Evolutionary conservation across 495 filamentous ascomycete species (phyloP).

Genomic region (Penicillium canariense): DNA sequence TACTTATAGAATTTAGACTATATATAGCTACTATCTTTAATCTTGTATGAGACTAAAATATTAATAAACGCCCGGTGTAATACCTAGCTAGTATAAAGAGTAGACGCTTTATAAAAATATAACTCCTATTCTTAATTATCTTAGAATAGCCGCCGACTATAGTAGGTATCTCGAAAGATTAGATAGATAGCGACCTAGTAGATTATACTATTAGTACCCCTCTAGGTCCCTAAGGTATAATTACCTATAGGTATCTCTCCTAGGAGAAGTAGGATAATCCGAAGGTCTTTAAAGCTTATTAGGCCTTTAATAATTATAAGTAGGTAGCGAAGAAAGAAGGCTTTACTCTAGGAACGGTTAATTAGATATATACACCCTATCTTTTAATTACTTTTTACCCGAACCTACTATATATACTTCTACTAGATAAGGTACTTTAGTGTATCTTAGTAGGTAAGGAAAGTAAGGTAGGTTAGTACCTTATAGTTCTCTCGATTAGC

Average conservation of each 20-base stretch:
- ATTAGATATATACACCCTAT: background rate
- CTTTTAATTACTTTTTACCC: background rate
- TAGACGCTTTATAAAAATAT: background rate
- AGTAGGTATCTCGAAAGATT: background rate
- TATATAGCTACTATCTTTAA: no score
- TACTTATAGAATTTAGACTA: background rate
- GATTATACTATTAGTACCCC: background rate
- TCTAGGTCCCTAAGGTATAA: no score
- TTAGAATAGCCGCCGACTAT: background rate
- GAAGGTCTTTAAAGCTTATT: background rate
- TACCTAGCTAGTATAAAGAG: background rate
- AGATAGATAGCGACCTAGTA: background rate
- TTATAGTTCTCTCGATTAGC: background rate
- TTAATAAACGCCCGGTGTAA: no score
- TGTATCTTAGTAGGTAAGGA: background rate
- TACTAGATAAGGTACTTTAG: background rate
- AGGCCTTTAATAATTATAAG: background rate
- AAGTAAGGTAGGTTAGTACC: no score
- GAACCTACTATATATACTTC: background rate
- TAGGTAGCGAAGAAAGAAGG: background rate
- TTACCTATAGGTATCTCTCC: background rate
- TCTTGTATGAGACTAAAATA: no score
- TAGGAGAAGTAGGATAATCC: background rate
- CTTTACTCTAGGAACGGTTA: background rate
- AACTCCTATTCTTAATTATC: background rate